These are phyloP conservation scores for button mushroom (Agaricus bisporus) DNA, from an alignment of 768 basidiomycete genomes.

Conservation along the genomic window DNA sequence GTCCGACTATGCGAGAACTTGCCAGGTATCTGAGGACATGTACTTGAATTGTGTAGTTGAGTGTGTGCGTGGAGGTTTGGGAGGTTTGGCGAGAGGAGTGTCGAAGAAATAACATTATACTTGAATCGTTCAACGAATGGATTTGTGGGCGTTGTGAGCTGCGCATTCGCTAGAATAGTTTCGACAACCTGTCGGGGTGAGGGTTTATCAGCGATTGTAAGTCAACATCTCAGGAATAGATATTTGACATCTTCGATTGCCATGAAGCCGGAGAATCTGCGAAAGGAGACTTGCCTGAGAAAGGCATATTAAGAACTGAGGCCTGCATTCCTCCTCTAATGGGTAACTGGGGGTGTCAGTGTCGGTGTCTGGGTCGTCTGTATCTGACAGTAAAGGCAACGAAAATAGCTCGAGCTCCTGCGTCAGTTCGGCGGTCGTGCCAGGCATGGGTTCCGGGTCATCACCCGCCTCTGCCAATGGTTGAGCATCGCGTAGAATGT, in stretches of 20 bases:
- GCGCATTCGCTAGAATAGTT: constrained; percentile 29
- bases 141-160: constrained; percentile 29
- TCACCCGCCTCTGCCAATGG: constrained; percentile 51
- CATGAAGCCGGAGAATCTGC: not conserved
- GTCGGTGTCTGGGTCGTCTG: constrained; percentile 18
- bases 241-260: not conserved
- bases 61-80: constrained; percentile 28
- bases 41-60: constrained; percentile 23
- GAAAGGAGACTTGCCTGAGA: constrained; percentile 31
- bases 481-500: not conserved
- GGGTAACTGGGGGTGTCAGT: constrained; percentile 9
- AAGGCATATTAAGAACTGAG: constrained; percentile 27
- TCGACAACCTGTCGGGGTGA: constrained; percentile 26
- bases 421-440: constrained; percentile 35
- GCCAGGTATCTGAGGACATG: constrained; percentile 38
- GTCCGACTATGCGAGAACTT: constrained; percentile 40
- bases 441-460: constrained; percentile 46
- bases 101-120: constrained; percentile 77
- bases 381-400: constrained; percentile 13
- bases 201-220: not conserved
- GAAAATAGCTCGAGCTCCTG: constrained; percentile 30
- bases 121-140: constrained; percentile 77
- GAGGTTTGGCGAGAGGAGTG: constrained; percentile 58
- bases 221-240: not conserved
- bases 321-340: constrained; percentile 31